A percentile compares a stretch with the other conserved stretches of the same genome.
These are phyloP conservation scores for Zygoascus sp. DNA, from an alignment of 1,139 yeast genomes.

Conservation along the genomic window DNA sequence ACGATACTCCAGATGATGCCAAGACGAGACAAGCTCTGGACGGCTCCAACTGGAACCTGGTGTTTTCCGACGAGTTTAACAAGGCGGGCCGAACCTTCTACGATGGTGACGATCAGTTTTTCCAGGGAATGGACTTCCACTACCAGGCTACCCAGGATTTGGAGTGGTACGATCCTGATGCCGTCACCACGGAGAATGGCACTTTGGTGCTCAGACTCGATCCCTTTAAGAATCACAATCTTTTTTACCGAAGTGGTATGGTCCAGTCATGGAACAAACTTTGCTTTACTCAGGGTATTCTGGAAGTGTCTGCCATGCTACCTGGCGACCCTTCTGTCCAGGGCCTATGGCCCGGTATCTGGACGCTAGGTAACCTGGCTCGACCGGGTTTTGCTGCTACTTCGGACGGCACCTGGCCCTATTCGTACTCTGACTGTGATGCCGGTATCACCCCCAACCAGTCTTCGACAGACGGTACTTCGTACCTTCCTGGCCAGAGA, in stretches of 20 bases:
- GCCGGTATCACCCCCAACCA: constrained; percentile 90
- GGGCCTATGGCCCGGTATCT: constrained; percentile 88
- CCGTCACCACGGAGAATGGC: constrained; percentile 64
- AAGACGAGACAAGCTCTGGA: constrained; percentile 41
- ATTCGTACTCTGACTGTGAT: constrained; percentile 75
- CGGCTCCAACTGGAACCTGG: constrained; percentile 66
- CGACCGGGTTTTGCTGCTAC: constrained; percentile 78
- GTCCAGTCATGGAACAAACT: constrained; percentile 78
- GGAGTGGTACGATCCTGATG: constrained; percentile 90
- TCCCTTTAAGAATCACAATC: constrained; percentile 64
- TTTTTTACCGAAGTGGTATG: constrained; percentile 81
- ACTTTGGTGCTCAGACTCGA: constrained; percentile 63
- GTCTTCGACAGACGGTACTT: constrained; percentile 74
- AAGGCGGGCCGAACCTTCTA: constrained; percentile 80
- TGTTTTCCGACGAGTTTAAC: constrained; percentile 79
- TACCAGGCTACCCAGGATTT: constrained; percentile 78
- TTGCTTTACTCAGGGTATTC: constrained; percentile 71
- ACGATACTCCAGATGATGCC: constrained; percentile 68
- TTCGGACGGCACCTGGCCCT: constrained; percentile 88
- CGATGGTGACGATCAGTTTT: constrained; percentile 79
- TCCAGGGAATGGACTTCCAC: constrained; percentile 69
- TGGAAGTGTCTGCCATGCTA: constrained; percentile 65
- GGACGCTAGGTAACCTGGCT: constrained; percentile 85
- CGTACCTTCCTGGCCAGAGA: constrained; percentile 73
- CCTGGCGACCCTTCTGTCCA: constrained; percentile 66